phyloP scores from a whole-genome alignment of 1,284 basidiomycete genomes.

The Rhizopogon parksii region DNA sequence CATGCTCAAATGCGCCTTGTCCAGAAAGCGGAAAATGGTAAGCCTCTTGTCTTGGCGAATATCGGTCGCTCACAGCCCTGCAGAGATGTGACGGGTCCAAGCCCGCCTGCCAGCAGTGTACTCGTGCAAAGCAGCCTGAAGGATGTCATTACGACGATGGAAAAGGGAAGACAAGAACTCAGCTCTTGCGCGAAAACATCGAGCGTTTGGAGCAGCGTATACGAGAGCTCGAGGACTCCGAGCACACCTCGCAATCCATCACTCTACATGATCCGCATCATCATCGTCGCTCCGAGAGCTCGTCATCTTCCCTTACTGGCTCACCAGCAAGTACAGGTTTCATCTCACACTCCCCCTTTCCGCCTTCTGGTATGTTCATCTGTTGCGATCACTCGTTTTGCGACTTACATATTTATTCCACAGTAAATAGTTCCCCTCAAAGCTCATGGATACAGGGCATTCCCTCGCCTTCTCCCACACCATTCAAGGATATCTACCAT shows the following conservation, averaged over 20 bases:
- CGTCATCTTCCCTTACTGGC: conserved; percentile 52
- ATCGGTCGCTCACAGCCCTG: conserved; percentile 13
- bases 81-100: conserved; percentile 55
- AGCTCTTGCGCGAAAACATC: conserved; percentile 53
- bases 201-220: conserved; percentile 49
- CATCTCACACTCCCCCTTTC: conserved; percentile 55
- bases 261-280: conserved; percentile 47
- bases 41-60: conserved; percentile 12
- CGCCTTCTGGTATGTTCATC: conserved; percentile 37
- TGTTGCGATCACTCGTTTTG: conserved; percentile 21
- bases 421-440: conserved; percentile 24
- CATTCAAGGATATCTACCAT: conserved; percentile 45
- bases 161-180: conserved; percentile 58
- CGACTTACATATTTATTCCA: conserved; percentile 5
- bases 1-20: conserved; percentile 12
- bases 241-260: conserved; percentile 46
- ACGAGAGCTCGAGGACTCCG: conserved; percentile 53
- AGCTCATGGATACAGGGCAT: conserved; percentile 27
- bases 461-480: conserved; percentile 43
- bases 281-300: conserved; percentile 49
- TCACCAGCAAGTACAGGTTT: conserved; percentile 54
- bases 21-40: conserved; percentile 75
- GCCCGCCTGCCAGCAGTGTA: conserved; percentile 56
- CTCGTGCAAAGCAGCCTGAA: conserved; percentile 52
- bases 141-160: conserved; percentile 58